A percentile compares a stretch with the other conserved stretches of the same genome.
Evolutionary conservation across 768 basidiomycete species (phyloP).

Genomic region (Tulasnella sp.): DNA sequence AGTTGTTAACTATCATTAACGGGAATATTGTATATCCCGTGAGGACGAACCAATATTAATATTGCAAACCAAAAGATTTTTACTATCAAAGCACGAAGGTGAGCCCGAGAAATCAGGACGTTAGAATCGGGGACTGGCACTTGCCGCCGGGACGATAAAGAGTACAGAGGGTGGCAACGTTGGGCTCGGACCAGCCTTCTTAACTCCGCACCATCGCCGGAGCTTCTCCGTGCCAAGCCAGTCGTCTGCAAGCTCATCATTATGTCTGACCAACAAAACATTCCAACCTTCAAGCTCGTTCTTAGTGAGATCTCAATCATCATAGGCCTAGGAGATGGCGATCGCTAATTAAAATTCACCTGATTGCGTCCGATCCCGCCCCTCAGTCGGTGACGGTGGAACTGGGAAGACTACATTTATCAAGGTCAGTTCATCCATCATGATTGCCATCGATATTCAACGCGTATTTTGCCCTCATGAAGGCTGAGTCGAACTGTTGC

Average conservation of each 20-base stretch:
- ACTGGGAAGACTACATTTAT: conserved; percentile 98
- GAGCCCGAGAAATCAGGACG: no score
- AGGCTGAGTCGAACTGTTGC: conserved; percentile 7
- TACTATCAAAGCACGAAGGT: no score
- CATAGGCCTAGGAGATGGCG: conserved; percentile 16
- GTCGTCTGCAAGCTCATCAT: neutral
- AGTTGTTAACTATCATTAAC: no score
- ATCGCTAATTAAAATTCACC: conserved; percentile 7
- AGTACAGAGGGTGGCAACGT: no score
- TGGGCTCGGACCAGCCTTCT: no score
- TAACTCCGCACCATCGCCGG: no score
- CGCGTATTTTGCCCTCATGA: neutral
- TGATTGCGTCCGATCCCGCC: conserved; percentile 13
- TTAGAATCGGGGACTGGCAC: no score
- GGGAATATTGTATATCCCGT: no score
- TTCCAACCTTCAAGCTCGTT: conserved; percentile 98
- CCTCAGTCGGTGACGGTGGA: conserved; percentile 85
- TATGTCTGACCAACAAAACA: conserved; percentile 20
- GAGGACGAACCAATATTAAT: no score
- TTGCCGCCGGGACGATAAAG: no score
- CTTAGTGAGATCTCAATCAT: conserved; percentile 57
- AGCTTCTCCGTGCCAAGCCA: no score
- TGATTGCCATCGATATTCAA: conserved; percentile 38
- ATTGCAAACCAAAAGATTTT: no score
- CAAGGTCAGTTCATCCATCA: conserved; percentile 48